phyloP scores from a whole-genome alignment of 177 flowering plant genomes.

The Tripterygium wilfordii region DNA sequence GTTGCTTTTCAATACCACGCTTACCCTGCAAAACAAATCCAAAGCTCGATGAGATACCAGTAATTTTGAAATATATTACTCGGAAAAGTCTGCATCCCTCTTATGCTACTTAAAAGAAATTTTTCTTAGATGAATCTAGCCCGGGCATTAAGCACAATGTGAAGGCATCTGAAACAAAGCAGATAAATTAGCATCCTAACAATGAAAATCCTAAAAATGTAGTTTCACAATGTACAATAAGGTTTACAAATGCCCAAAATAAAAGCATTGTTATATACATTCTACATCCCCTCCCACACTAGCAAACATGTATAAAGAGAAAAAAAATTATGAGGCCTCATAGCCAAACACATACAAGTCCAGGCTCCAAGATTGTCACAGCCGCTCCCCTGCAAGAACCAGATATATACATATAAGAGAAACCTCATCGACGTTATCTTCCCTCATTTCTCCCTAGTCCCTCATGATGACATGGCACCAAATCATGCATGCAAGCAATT shows the following conservation, averaged over 20 bases:
- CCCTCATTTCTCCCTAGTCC: constrained; percentile 47
- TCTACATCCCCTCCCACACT: constrained; percentile 54
- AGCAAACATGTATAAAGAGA: constrained; percentile 32
- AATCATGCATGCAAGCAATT: constrained; percentile 23
- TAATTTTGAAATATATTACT: neutral
- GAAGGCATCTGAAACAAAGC: constrained; percentile 28
- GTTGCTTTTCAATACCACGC: constrained; percentile 98
- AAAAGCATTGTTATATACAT: constrained; percentile 5
- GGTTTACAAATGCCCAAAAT: neutral
- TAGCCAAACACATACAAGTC: constrained; percentile 66
- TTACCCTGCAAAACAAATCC: constrained; percentile 71
- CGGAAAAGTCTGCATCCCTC: constrained; percentile 3
- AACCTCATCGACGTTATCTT: constrained; percentile 59
- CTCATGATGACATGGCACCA: constrained; percentile 19
- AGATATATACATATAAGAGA: constrained; percentile 88
- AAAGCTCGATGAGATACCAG: constrained; percentile 32
- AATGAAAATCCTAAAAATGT: constrained; percentile 13
- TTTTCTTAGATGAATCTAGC: constrained; percentile 21
- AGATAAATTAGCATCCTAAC: constrained; percentile 20
- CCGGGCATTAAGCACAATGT: constrained; percentile 20
- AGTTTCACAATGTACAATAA: constrained; percentile 4
- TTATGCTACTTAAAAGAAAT: too few relatives aligned
- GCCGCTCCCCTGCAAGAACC: constrained; percentile 96
- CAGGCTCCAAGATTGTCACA: constrained; percentile 81
- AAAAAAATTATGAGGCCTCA: constrained; percentile 47